A percentile compares a stretch with the other conserved stretches of the same genome.
phyloP scores from a whole-genome alignment of 495 filamentous ascomycete species.

The Lichenothelia convexa region DNA sequence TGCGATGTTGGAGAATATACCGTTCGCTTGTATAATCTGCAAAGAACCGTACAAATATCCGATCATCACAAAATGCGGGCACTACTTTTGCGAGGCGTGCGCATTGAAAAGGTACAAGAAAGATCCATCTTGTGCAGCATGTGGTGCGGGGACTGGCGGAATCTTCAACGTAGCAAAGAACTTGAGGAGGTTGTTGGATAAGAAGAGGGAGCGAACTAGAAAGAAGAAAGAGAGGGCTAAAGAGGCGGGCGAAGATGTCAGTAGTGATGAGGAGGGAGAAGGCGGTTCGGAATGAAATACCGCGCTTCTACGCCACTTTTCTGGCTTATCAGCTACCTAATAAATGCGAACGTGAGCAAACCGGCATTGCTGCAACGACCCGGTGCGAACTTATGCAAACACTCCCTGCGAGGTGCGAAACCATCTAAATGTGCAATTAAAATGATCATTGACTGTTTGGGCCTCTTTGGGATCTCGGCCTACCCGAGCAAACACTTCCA shows the following conservation, averaged over 20 bases:
- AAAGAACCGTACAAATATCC: constrained; percentile 61
- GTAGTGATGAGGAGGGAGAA: constrained; percentile 40
- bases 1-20: constrained; percentile 65
- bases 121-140: constrained; percentile 69
- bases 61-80: constrained; percentile 76
- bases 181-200: constrained; percentile 61
- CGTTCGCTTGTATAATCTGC: constrained; percentile 93
- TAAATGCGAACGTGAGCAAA: too few species aligned
- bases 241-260: constrained; percentile 51
- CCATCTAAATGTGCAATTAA: too few species aligned
- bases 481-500: too few species aligned
- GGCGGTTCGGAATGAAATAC: too few species aligned
- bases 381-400: too few species aligned
- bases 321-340: too few species aligned
- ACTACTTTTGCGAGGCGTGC: constrained; percentile 89
- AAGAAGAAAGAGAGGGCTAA: constrained; percentile 51
- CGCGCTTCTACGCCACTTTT: too few species aligned
- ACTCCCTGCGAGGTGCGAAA: too few species aligned
- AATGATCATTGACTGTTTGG: too few species aligned
- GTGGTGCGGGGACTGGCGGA: constrained; percentile 65
- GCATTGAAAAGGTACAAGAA: constrained; percentile 64
- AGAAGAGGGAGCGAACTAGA: constrained; percentile 54
- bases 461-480: too few species aligned
- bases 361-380: too few species aligned
- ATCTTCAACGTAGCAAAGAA: constrained; percentile 83